Conservation (phyloP, 768 basidiomycete species). For the Tylopilus felleus region DNA sequence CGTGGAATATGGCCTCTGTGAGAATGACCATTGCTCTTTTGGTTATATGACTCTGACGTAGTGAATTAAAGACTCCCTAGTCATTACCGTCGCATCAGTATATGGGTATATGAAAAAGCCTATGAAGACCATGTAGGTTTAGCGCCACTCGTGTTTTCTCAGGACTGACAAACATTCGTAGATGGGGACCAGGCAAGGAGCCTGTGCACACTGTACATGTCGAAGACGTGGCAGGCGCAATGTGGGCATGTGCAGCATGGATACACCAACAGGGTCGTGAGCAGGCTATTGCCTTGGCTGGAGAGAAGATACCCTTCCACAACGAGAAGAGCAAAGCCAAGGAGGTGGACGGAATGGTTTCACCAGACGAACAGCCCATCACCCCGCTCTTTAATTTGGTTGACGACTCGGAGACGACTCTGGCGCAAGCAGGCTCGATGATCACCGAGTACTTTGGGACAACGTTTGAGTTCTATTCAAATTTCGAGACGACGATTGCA, state of each 20-base stretch:
- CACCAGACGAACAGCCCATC: conserved; percentile 52
- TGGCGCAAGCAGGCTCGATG: conserved; percentile 60
- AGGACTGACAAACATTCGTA: conserved; percentile 28
- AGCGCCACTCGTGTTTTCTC: not conserved
- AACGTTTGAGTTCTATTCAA: conserved; percentile 75
- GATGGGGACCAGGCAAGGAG: conserved; percentile 79
- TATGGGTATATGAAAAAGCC: conserved; percentile 82
- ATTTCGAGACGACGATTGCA: conserved; percentile 62
- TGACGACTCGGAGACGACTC: conserved; percentile 72
- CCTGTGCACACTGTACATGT: conserved; percentile 73
- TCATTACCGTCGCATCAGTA: conserved; percentile 71
- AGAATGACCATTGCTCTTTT: conserved; percentile 25
- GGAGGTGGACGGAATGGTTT: conserved; percentile 59
- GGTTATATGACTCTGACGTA: conserved; percentile 12
- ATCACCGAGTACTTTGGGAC: conserved; percentile 74
- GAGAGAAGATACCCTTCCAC: conserved; percentile 32
- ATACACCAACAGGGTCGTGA: conserved; percentile 60
- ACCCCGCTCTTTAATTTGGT: conserved; percentile 86
- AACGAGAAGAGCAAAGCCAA: conserved; percentile 69
- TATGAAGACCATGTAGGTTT: conserved; percentile 75
- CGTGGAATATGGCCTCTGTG: conserved; percentile 65
- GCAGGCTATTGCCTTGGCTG: conserved; percentile 58
- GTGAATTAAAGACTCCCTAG: conserved; percentile 52
- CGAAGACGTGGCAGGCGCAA: conserved; percentile 73
- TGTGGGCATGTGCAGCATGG: conserved; percentile 79